These are phyloP conservation scores for Pleurotus tuber-regium DNA, from an alignment of 768 basidiomycete species.

Conservation along the genomic window DNA sequence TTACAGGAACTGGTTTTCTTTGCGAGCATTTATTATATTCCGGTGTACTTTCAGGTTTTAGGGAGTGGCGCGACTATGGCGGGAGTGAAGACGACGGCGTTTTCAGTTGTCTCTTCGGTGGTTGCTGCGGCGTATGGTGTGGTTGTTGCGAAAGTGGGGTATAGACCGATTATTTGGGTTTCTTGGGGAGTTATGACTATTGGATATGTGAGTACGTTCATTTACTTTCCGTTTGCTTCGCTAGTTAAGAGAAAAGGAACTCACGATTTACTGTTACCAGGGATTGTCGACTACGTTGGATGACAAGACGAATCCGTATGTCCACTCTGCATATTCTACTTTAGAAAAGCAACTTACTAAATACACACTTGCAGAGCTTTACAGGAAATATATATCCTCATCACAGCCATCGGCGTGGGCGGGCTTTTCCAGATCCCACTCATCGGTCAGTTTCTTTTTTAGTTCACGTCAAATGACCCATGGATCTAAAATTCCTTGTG, in stretches of 20 bases:
- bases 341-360: no score
- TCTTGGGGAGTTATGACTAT: slow-evolving; percentile 54
- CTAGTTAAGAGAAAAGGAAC: no score
- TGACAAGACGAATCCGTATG: slow-evolving; percentile 50
- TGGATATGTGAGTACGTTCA: slow-evolving; percentile 42
- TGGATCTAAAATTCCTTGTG: slow-evolving; percentile 51
- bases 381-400: slow-evolving; percentile 61
- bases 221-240: no score
- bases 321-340: no score
- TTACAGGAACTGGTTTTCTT: slow-evolving; percentile 68
- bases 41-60: slow-evolving; percentile 75
- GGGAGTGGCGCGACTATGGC: slow-evolving; percentile 71
- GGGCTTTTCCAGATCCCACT: slow-evolving; percentile 53
- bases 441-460: slow-evolving; percentile 7
- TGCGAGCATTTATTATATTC: slow-evolving; percentile 62
- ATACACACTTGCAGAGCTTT: slow-evolving; percentile 42
- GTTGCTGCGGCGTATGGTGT: slow-evolving; percentile 57
- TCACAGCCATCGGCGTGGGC: slow-evolving; percentile 66
- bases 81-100: slow-evolving; percentile 75
- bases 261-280: neutral
- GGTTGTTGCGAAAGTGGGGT: slow-evolving; percentile 55
- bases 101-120: slow-evolving; percentile 56
- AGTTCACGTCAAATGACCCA: slow-evolving; percentile 19
- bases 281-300: slow-evolving; percentile 69
- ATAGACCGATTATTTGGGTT: slow-evolving; percentile 61